phyloP scores from a whole-genome alignment of 768 basidiomycete genomes.

The Podaxis rugospora region DNA sequence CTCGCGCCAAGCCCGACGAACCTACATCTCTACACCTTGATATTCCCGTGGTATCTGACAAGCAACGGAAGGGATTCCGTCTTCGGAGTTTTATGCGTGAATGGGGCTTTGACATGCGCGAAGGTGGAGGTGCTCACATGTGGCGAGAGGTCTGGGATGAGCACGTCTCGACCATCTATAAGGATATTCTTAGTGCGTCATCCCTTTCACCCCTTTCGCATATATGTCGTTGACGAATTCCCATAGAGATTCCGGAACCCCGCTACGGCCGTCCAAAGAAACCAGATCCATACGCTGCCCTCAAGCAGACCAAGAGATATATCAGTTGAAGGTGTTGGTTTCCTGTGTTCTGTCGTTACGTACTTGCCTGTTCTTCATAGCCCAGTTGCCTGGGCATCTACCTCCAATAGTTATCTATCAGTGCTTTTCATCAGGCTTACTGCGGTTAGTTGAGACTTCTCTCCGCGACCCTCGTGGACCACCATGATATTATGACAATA shows the following conservation, averaged over 20 bases:
- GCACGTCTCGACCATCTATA: constrained; percentile 60
- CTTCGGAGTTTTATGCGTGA: constrained; percentile 56
- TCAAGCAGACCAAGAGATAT: constrained; percentile 49
- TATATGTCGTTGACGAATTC: constrained; percentile 10
- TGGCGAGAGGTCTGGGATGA: constrained; percentile 78
- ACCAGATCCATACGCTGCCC: constrained; percentile 48
- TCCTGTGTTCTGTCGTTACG: not conserved
- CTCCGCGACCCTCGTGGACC: constrained; percentile 3
- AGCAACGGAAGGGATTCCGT: constrained; percentile 57
- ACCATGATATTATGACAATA: not conserved
- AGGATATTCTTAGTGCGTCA: constrained; percentile 61
- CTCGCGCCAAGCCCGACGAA: constrained; percentile 24
- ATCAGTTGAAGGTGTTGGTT: constrained; percentile 20
- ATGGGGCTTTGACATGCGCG: constrained; percentile 47
- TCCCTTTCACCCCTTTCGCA: constrained; percentile 10
- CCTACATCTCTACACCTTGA: constrained; percentile 34
- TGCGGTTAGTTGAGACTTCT: not conserved
- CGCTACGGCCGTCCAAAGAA: constrained; percentile 50
- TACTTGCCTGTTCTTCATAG: not conserved
- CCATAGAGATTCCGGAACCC: constrained; percentile 44
- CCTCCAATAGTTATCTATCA: not conserved
- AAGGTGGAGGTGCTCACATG: constrained; percentile 77
- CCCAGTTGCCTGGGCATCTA: not conserved
- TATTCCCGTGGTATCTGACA: constrained; percentile 41
- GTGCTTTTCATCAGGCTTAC: not conserved